Evolutionary conservation across 805 yeast genomes (phyloP).

Genomic region (Saturnispora galanensis): DNA sequence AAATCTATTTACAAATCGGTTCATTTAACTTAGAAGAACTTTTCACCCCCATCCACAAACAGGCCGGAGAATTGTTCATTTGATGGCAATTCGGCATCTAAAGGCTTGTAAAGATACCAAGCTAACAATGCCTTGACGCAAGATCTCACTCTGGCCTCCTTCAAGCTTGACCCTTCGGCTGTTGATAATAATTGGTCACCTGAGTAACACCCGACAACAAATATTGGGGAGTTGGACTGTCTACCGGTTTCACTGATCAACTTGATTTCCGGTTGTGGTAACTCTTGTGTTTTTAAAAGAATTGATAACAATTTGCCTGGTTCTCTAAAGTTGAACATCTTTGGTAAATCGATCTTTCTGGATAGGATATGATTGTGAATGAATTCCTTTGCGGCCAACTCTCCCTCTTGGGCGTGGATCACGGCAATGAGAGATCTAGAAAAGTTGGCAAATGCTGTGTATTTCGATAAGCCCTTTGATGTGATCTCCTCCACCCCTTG

Average conservation of each 20-base stretch:
- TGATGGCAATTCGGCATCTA: slow-evolving; percentile 53
- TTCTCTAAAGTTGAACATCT: slow-evolving; percentile 70
- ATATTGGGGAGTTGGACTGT: slow-evolving; percentile 70
- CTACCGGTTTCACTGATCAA: slow-evolving; percentile 93
- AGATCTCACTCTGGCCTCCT: slow-evolving; percentile 88
- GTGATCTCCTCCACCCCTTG: slow-evolving; percentile 30
- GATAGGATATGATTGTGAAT: slow-evolving; percentile 68
- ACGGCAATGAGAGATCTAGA: slow-evolving; percentile 83
- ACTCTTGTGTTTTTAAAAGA: slow-evolving; percentile 64
- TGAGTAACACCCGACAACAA: slow-evolving; percentile 82
- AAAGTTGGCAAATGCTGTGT: slow-evolving; percentile 49
- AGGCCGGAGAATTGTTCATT: slow-evolving; percentile 34
- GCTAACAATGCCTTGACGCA: slow-evolving; percentile 83
- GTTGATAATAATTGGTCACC: slow-evolving; percentile 83
- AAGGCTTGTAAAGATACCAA: slow-evolving; percentile 86
- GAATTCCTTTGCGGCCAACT: slow-evolving; percentile 54
- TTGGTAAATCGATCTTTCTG: slow-evolving; percentile 65
- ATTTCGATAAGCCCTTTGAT: slow-evolving; percentile 16
- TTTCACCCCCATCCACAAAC: slow-evolving; percentile 29
- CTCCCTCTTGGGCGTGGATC: slow-evolving; percentile 63
- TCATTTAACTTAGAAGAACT: slow-evolving; percentile 19
- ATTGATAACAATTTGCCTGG: slow-evolving; percentile 79
- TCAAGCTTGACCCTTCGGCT: slow-evolving; percentile 83
- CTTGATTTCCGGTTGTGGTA: slow-evolving; percentile 69
- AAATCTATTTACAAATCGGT: no score